phyloP scores from a whole-genome alignment of 2,329 filamentous ascomycete species.

The Sporothrix curviconia region DNA sequence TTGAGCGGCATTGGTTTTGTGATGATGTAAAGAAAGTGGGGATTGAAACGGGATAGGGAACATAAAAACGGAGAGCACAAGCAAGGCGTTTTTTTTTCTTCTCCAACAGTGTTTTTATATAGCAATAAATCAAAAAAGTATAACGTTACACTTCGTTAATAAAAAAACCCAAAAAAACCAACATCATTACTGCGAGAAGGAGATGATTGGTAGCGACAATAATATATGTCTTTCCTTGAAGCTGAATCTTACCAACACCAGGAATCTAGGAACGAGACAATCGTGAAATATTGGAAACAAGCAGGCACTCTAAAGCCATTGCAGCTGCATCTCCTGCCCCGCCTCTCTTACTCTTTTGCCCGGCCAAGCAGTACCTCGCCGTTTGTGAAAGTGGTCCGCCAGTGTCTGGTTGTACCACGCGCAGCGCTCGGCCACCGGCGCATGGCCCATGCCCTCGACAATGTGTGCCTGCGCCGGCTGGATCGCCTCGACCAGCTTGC shows the following conservation, averaged over 20 bases:
- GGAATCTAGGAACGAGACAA: neutral
- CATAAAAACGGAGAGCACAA: neutral
- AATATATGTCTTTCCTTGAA: no score
- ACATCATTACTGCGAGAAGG: neutral
- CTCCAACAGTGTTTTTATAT: neutral
- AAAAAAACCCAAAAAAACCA: neutral
- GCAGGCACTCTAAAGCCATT: neutral
- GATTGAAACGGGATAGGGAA: neutral
- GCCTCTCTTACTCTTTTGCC: neutral
- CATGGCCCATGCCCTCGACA: constrained; percentile 69
- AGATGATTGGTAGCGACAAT: no score
- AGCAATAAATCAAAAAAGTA: neutral
- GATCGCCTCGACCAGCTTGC: constrained; percentile 60
- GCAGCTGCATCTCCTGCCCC: neutral
- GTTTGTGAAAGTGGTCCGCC: constrained; percentile 46
- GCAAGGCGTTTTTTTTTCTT: neutral
- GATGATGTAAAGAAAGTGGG: constrained; percentile 40
- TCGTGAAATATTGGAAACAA: neutral
- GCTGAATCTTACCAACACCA: no score
- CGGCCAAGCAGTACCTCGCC: constrained; percentile 40
- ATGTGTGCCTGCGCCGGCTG: constrained; percentile 55
- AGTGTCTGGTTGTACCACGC: constrained; percentile 62
- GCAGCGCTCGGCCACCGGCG: constrained; percentile 63
- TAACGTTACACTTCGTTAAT: no score
- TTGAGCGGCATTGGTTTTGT: constrained; percentile 87